Evolutionary conservation across 768 basidiomycete genomes (phyloP), one percentile per base, ranked within the genome.

Genomic region (Gloeopeniophorella convolvens): DNA sequence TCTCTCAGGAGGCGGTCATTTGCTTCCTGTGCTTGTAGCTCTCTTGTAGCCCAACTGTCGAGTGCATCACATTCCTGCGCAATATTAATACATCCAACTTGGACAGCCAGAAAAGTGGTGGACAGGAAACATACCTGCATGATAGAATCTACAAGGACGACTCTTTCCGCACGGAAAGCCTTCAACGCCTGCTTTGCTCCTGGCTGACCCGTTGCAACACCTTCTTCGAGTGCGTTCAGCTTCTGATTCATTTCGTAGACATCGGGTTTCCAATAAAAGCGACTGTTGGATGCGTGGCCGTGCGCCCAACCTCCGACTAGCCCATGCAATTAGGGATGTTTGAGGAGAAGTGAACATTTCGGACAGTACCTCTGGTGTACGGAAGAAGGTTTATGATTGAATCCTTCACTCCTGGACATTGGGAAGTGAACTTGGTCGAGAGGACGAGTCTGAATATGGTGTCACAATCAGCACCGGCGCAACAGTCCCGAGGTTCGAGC

Each of bases 271-370:
- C 51, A 54, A 42, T 56, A 56, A 42, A 54, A 56, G 10, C 44
- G 45, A 40, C 37, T 45, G 5, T 31, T 36, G 31, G 55, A 49
- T 27, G 33, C 21, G 34, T 41, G 55, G 1, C 51, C 43, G 16
- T 54, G 28, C 16, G 52, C 36, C 55, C 52, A 54, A 32, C 52
- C 55, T n/a, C 55, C 55, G 27, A 44, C 55, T 56, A n/a, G 12
- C 8, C 44, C 35, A 42, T 27, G 6, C 36, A 11, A 50, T 12
- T 21, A 18, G 24, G 1, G 12, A 13, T n/a, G 27, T 2, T 12
- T 23, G 31, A 26, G 3, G n/a, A 30, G 3, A 9, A 21, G 10
- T 20, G 31, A 8, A 26, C 18, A 42, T 12, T 32, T 6, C 27
- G 10, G 11, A 53, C 20, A 41, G 18, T 21, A 56, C 54, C 15